Evolutionary conservation across 176 grass and related monocot species (phyloP).

Genomic region (Puya raimondii): DNA sequence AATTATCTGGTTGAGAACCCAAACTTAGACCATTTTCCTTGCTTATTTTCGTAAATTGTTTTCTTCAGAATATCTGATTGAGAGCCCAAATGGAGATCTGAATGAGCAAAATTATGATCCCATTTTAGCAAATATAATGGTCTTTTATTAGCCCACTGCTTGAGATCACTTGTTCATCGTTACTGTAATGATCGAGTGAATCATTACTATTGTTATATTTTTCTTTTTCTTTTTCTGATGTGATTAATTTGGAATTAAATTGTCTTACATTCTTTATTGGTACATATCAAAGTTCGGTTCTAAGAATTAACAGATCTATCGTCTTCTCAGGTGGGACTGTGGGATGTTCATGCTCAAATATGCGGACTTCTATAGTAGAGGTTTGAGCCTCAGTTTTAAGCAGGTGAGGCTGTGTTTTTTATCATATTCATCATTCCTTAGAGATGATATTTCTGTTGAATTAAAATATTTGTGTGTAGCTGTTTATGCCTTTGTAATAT

Average conservation of each 20-base stretch:
- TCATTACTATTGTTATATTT: neutral
- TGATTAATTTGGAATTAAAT: neutral
- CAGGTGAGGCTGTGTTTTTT: conserved; percentile 29
- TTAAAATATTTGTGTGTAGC: neutral
- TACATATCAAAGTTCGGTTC: neutral
- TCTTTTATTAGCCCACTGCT: too few relatives aligned
- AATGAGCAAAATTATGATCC: too few relatives aligned
- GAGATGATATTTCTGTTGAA: neutral
- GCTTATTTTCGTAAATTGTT: too few relatives aligned
- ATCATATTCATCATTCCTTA: neutral
- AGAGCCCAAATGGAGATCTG: too few relatives aligned
- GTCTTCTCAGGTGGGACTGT: conserved; percentile 56
- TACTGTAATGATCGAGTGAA: neutral
- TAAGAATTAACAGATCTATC: neutral
- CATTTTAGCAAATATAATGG: too few relatives aligned
- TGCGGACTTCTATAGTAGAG: conserved; percentile 68
- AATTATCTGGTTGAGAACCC: too few relatives aligned
- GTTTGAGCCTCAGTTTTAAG: conserved; percentile 39
- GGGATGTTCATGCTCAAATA: conserved; percentile 95
- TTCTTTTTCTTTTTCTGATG: neutral
- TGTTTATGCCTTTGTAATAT: too few relatives aligned
- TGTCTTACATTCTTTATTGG: neutral
- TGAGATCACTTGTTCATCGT: too few relatives aligned
- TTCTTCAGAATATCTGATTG: too few relatives aligned
- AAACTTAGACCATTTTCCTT: too few relatives aligned